Evolutionary conservation across 805 yeast species (phyloP), one percentile per base, ranked within the genome.

Genomic region (Candida ulmi): DNA sequence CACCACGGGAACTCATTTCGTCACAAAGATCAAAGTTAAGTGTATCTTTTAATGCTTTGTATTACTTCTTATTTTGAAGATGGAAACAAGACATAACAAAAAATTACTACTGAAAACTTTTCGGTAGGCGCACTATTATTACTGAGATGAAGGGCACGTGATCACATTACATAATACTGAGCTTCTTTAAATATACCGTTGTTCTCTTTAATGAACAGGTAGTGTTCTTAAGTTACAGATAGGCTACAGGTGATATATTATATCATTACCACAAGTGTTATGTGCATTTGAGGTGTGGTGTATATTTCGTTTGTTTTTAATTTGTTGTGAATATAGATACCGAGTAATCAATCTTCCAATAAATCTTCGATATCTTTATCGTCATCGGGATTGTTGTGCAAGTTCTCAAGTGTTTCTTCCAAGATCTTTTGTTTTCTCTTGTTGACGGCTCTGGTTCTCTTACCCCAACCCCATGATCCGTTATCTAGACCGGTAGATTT

Each of bases 381-480:
- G 44, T 77, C 76, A 41, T 73, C 75, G 15, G 58, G 62, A 7
- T 68, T 69, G 3, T 68, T 64, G 41, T 70, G 68, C 19, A 73
- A 69, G 28, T 72, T 64, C 67, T 67, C 59, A 34, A 65, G 56
- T 13, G 62, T 55, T 36, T 75, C 71, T 50, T 78, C 77, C 30
- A 83, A 63, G 13, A 72, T 46, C 40, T 74, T 66, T 50, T 79
- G 74, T 50, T 78, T 78, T 43, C 67, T 65, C 58, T 76, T 73
- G 31, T 76, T 76, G 42, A 68, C 69, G 47, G 68, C 66, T 65
- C 90, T 74, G 6, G 90, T 83, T 53, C 72, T 71, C 57, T 83
- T 84, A 40, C 93, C 93, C 88, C 88, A 83, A 23, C 93, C 91
- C 67, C 83, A 83, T 5, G 69, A 47, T 29, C 63, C 55, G 27